Conservation (phyloP, 257 asterid genomes). For the Scutellaria barbata region DNA sequence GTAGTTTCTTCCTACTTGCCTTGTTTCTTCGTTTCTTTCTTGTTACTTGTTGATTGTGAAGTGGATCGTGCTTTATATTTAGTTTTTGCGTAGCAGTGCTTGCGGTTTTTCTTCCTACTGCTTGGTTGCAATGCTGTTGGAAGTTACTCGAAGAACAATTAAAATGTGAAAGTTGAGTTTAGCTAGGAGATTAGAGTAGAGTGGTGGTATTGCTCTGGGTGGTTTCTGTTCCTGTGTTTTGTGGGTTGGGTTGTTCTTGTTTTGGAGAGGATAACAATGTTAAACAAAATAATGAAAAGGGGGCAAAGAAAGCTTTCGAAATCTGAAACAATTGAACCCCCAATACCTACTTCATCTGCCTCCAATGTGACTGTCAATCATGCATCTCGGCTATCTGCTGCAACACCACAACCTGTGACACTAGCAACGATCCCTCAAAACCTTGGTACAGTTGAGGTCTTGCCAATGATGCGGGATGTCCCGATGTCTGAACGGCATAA, state of each 20-base stretch:
- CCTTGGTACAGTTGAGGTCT: constrained; percentile 64
- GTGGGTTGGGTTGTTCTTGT: constrained; percentile 19
- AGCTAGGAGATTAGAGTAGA: constrained; percentile 34
- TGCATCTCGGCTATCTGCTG: constrained; percentile 50
- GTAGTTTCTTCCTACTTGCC: constrained; percentile 14
- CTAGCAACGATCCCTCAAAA: constrained; percentile 56
- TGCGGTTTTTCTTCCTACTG: constrained; percentile 16
- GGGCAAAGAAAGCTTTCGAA: constrained; percentile 60
- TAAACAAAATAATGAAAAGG: constrained; percentile 67
- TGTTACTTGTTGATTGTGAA: constrained; percentile 7
- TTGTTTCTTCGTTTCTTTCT: background rate
- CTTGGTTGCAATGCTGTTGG: constrained; percentile 36
- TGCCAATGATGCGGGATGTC: constrained; percentile 79
- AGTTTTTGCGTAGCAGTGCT: constrained; percentile 33
- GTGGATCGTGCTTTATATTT: constrained; percentile 22
- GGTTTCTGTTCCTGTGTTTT: constrained; percentile 5
- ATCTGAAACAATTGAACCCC: constrained; percentile 61
- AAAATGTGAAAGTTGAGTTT: constrained; percentile 28
- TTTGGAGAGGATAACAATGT: constrained; percentile 43
- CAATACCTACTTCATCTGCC: constrained; percentile 44
- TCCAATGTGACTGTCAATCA: constrained; percentile 53
- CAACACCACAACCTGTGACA: constrained; percentile 50
- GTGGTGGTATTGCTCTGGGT: constrained; percentile 25
- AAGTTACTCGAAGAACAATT: constrained; percentile 32
- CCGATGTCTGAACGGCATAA: constrained; percentile 70